Evolutionary conservation across 1,139 yeast species (phyloP).

Genomic region (Ashbya aceris): DNA sequence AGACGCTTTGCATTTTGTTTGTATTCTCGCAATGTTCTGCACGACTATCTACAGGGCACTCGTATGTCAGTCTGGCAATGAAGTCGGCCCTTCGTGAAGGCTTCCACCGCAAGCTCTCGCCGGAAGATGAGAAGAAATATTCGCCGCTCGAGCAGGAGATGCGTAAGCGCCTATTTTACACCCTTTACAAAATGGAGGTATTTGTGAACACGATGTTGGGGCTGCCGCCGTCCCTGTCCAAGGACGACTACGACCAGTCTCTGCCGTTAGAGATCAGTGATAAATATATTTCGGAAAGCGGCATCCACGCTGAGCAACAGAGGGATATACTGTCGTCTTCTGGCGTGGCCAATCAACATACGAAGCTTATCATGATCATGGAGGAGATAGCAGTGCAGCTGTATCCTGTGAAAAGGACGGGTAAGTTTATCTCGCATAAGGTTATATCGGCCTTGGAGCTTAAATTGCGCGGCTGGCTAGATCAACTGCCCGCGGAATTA

Average conservation of each 20-base stretch:
- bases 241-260: slow-evolving; percentile 83
- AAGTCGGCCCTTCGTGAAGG: slow-evolving; percentile 85
- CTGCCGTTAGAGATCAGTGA: slow-evolving; percentile 81
- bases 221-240: slow-evolving; percentile 60
- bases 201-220: slow-evolving; percentile 87
- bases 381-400: slow-evolving; percentile 46
- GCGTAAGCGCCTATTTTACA: slow-evolving; percentile 76
- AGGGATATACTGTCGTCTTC: slow-evolving; percentile 53
- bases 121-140: slow-evolving; percentile 40
- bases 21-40: slow-evolving; percentile 87
- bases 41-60: slow-evolving; percentile 78
- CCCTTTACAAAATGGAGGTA: slow-evolving; percentile 85
- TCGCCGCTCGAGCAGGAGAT: slow-evolving; percentile 82
- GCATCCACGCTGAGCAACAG: slow-evolving; percentile 33
- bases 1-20: slow-evolving; percentile 59
- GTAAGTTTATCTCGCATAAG: slow-evolving; percentile 33
- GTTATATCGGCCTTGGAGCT: slow-evolving; percentile 66
- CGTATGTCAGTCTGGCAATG: slow-evolving; percentile 86
- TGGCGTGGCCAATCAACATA: slow-evolving; percentile 81
- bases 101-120: slow-evolving; percentile 57
- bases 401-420: slow-evolving; percentile 42
- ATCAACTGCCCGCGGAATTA: slow-evolving; percentile 60
- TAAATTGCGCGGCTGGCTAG: slow-evolving; percentile 68
- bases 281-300: slow-evolving; percentile 64
- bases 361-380: slow-evolving; percentile 56